Conservation (phyloP, 208 protist species). For the Leishmania martiniquensis region DNA sequence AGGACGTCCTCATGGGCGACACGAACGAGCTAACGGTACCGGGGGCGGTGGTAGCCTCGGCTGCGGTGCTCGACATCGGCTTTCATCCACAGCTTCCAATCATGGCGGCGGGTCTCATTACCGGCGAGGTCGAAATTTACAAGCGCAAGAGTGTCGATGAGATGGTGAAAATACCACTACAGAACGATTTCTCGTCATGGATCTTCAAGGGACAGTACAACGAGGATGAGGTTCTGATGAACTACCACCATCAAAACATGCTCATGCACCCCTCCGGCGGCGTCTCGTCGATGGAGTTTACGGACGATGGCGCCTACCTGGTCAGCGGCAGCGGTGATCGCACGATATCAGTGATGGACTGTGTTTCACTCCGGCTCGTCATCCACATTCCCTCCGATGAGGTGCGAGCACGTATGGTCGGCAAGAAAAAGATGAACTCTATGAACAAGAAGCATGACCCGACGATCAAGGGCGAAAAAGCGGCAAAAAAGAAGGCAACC, state of each 20-base stretch:
- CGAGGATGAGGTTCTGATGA: conserved; percentile 53
- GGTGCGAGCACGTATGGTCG: conserved; percentile 13
- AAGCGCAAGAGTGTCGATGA: conserved; percentile 57
- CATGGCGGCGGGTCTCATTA: conserved; percentile 77
- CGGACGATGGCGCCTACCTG: conserved; percentile 83
- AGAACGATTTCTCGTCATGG: conserved; percentile 76
- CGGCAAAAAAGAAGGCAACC: conserved; percentile 19
- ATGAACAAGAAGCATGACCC: conserved; percentile 43
- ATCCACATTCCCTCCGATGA: conserved; percentile 67
- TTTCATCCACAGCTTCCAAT: conserved; percentile 82
- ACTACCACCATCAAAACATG: conserved; percentile 72
- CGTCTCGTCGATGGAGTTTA: conserved; percentile 88
- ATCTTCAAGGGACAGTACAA: conserved; percentile 59
- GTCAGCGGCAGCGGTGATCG: conserved; percentile 83
- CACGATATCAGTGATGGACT: conserved; percentile 86
- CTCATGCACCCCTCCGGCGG: conserved; percentile 80
- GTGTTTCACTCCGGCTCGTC: conserved; percentile 62
- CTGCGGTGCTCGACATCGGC: conserved; percentile 69
- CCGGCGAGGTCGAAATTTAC: conserved; percentile 83
- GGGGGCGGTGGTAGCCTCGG: conserved; percentile 59
- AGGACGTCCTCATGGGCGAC: conserved; percentile 75
- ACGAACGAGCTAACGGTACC: conserved; percentile 52
- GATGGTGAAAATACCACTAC: conserved; percentile 59
- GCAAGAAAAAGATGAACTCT: conserved; percentile 41
- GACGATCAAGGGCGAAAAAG: conserved; percentile 9